phyloP scores from a whole-genome alignment of 2,329 filamentous ascomycete species.

The Paracoccidioides brasiliensis region DNA sequence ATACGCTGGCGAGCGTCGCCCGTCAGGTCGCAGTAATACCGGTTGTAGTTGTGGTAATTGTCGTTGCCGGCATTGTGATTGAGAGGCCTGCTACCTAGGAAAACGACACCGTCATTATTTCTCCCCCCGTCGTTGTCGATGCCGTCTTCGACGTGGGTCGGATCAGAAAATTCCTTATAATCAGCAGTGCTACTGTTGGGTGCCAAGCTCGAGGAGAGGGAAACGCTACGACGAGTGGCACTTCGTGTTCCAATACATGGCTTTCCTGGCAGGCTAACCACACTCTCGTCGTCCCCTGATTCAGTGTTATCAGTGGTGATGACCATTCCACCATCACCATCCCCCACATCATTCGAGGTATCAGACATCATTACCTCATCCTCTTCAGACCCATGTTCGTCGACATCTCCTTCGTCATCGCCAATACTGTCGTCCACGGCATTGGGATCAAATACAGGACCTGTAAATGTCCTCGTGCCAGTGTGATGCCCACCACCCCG shows the following conservation, averaged over 20 bases:
- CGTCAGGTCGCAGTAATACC: slow-evolving; percentile 1
- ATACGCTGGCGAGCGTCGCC: slow-evolving; percentile 1
- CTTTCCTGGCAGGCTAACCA: neutral
- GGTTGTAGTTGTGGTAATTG: neutral
- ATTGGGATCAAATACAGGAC: slow-evolving; percentile 6
- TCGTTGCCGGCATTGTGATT: neutral
- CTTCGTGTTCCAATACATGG: too few species aligned
- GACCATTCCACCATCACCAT: neutral
- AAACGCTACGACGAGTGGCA: too few species aligned
- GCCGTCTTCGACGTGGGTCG: too few species aligned
- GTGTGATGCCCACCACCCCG: slow-evolving; percentile 13
- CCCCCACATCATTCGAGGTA: neutral
- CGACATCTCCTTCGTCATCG: neutral
- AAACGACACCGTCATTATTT: too few species aligned
- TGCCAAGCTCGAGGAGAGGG: too few species aligned
- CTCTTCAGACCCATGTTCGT: neutral
- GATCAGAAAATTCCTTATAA: too few species aligned
- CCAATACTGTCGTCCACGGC: neutral
- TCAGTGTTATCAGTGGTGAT: neutral
- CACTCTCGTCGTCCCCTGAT: neutral
- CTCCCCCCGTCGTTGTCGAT: too few species aligned
- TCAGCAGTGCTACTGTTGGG: too few species aligned
- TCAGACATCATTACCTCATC: neutral
- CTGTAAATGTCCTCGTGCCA: slow-evolving; percentile 8
- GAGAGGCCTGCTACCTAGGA: neutral